phyloP scores from a whole-genome alignment of 2,329 filamentous ascomycete species.

The Diplodia seriata region DNA sequence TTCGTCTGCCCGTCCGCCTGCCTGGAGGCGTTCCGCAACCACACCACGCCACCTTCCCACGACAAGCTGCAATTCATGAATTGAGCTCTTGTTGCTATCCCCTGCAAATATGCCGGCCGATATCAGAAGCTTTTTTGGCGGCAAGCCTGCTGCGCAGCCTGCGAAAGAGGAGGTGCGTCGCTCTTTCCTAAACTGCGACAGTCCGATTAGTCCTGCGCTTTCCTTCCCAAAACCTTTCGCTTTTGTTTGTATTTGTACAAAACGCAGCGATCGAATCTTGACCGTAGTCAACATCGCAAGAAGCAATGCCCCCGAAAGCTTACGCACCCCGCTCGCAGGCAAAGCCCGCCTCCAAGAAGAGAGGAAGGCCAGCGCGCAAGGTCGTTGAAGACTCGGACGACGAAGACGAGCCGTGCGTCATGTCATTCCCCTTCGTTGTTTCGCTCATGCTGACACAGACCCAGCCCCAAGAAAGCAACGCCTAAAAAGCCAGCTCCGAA shows the following conservation, averaged over 20 bases:
- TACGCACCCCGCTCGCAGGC: constrained; percentile 34
- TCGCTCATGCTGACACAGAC: constrained; percentile 37
- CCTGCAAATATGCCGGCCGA: constrained; percentile 72
- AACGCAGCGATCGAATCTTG: not conserved
- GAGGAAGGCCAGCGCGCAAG: constrained; percentile 40
- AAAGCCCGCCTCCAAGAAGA: constrained; percentile 52
- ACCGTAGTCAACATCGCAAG: not conserved
- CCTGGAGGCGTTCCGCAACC: constrained; percentile 2
- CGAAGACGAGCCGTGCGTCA: constrained; percentile 63
- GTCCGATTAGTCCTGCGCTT: too few relatives aligned
- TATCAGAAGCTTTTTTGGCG: constrained; percentile 89
- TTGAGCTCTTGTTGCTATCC: not conserved
- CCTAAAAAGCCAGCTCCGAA: constrained; percentile 65
- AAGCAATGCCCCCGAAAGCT: constrained; percentile 1
- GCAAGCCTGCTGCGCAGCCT: constrained; percentile 65
- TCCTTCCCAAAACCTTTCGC: not conserved
- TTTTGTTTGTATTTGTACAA: not conserved
- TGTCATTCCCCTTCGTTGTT: too few relatives aligned
- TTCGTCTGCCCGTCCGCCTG: not conserved
- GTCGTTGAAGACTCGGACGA: constrained; percentile 75
- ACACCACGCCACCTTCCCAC: not conserved
- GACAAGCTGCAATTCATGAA: not conserved
- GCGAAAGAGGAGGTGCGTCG: constrained; percentile 49
- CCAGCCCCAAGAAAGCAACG: constrained; percentile 51
- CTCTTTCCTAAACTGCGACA: not conserved